These are phyloP conservation scores for Cadophora sp. DNA, from an alignment of 2,329 filamentous ascomycete genomes.

Conservation along the genomic window DNA sequence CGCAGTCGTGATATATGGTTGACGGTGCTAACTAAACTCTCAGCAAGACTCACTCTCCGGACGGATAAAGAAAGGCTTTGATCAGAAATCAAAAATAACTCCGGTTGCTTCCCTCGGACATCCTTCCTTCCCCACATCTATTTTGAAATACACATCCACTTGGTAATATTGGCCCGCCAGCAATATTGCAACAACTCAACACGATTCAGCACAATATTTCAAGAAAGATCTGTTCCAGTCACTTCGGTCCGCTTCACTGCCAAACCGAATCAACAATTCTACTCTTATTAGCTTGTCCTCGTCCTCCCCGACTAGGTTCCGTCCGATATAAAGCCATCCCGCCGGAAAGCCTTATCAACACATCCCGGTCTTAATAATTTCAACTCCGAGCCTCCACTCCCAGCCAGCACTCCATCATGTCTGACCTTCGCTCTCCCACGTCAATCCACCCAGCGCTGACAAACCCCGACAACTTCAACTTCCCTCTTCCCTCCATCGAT, in stretches of 20 bases:
- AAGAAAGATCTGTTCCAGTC: background rate
- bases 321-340: slow-evolving; percentile 15
- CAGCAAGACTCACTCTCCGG: slow-evolving; percentile 4
- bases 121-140: background rate
- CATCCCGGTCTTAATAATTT: slow-evolving; percentile 15
- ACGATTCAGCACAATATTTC: background rate
- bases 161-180: slow-evolving; percentile 1
- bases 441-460: slow-evolving; percentile 59
- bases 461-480: slow-evolving; percentile 40
- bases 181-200: background rate
- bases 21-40: slow-evolving; percentile 5
- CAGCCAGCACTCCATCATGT: slow-evolving; percentile 40
- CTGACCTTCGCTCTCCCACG: slow-evolving; percentile 53
- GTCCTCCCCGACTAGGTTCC: background rate
- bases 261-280: background rate
- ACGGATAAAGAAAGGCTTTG: slow-evolving; percentile 1
- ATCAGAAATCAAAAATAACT: slow-evolving; percentile 15
- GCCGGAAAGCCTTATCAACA: slow-evolving; percentile 17
- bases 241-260: background rate
- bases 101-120: background rate
- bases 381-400: slow-evolving; percentile 17
- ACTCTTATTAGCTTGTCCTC: background rate
- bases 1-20: background rate
- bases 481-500: slow-evolving; percentile 37
- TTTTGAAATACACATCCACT: background rate